Percentiles rank a stretch among this genome's conserved stretches.
These are phyloP conservation scores for Arthrinium phaeospermum DNA, from an alignment of 2,329 filamentous ascomycete species.

Conservation along the genomic window DNA sequence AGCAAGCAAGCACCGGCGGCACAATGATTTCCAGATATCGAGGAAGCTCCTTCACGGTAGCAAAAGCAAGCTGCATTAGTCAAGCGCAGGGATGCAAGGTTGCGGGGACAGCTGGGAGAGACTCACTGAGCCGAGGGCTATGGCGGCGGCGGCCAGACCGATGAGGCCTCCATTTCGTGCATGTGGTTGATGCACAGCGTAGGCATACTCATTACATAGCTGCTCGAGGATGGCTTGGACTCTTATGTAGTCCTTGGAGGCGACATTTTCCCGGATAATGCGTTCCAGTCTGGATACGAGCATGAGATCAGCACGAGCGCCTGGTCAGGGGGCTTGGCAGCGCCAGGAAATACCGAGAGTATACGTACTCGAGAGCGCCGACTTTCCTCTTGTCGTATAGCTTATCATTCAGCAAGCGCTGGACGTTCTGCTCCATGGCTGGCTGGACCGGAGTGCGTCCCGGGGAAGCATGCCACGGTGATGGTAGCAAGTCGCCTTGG, in stretches of 20 bases:
- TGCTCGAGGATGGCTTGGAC: constrained; percentile 92
- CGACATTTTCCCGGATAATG: constrained; percentile 83
- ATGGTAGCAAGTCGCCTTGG: neutral
- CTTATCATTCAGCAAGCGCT: constrained; percentile 94
- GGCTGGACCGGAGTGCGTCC: constrained; percentile 9
- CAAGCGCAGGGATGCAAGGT: neutral
- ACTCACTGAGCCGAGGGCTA: constrained; percentile 88
- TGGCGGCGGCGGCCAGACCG: constrained; percentile 91
- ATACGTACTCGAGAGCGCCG: constrained; percentile 87
- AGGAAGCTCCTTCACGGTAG: constrained; percentile 75
- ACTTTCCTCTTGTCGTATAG: constrained; percentile 98
- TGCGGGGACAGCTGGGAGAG: neutral
- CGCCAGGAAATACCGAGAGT: constrained; percentile 17
- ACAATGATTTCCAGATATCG: constrained; percentile 93
- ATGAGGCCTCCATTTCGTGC: constrained; percentile 96
- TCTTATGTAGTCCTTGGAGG: constrained; percentile 75
- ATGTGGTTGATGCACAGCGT: constrained; percentile 95
- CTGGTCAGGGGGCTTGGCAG: neutral
- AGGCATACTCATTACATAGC: constrained; percentile 96
- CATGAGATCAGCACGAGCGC: constrained; percentile 22
- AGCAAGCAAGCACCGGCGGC: constrained; percentile 94
- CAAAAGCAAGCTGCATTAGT: constrained; percentile 12
- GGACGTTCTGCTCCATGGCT: constrained; percentile 85
- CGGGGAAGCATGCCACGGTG: neutral
- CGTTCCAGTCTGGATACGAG: constrained; percentile 74